Evolutionary conservation across 306 rosid species (phyloP), one percentile per base, ranked within the genome.

Genomic region (Argentina anserina): DNA sequence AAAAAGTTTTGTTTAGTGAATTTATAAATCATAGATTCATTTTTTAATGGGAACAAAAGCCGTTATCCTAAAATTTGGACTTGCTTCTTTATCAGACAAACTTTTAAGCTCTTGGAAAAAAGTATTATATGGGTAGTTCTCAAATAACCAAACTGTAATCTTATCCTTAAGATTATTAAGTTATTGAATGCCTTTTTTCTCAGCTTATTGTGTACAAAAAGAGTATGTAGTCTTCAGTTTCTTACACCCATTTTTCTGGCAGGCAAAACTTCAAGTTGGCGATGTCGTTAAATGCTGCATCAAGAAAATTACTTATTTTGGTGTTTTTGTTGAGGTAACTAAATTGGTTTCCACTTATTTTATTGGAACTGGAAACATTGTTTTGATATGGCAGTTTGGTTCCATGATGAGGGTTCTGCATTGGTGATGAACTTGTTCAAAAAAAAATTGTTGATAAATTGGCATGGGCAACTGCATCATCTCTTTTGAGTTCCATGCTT

Each of bases 271-370:
- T 78, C 92, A 88, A 88, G 88, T 91, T 39, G 99, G 99, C 23
- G 99, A 94, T 77, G 73, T 91, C 73, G 93, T 94, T 62, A 89
- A 91, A 83, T 88, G 97, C 67, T 67, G 87, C 83, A 64, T 94
- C 81, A 87, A 80, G 84, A 94, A 84, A 86, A 91, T 91, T 65
- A 82, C 95, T 75, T 94, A 94, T 80, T 89, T 94, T 68, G 99
- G 99, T 45, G 79, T 94, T 82, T 94, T 94, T 81, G 97, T 90
- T 49, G 97, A 94, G 97, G 97, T 88, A 91, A 80, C 26, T 70
- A 46, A 50, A 70, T 43, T 53, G 33, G 72, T 80, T 84, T 41
- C 59, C 53, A 37, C 71, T 67, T 69, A 64, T 28, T 70, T 74
- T 69, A 45, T 36, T 15, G 23, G 26, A 53, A 70, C 36, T 70